phyloP scores from a whole-genome alignment of 2,329 filamentous ascomycete species.

The Apiospora koreana region DNA sequence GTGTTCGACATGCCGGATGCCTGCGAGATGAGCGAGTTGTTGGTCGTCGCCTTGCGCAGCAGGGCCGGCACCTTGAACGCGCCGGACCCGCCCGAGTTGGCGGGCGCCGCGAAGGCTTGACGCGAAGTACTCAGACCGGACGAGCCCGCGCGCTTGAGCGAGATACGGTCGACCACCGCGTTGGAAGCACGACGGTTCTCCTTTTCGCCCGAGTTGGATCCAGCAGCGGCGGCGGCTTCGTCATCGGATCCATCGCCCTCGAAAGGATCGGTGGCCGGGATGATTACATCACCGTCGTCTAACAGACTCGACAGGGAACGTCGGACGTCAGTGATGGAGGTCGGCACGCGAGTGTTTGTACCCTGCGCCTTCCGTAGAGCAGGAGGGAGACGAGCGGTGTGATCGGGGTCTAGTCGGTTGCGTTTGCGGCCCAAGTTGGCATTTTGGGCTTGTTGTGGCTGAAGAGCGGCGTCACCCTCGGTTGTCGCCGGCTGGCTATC shows the following conservation, averaged over 20 bases:
- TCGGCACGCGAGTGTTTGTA: conserved; percentile 62
- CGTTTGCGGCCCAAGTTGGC: conserved; percentile 38
- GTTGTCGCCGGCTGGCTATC: conserved; percentile 50
- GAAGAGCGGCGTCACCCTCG: conserved; percentile 24
- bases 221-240: conserved; percentile 36
- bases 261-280: conserved; percentile 44
- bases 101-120: conserved; percentile 58
- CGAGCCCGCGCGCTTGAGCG: conserved; percentile 60
- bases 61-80: conserved; percentile 71
- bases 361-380: conserved; percentile 62
- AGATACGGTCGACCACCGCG: conserved; percentile 67
- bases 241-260: conserved; percentile 56
- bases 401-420: conserved; percentile 26
- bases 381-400: conserved; percentile 53
- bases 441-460: neutral
- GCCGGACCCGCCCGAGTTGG: conserved; percentile 36
- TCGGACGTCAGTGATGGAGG: conserved; percentile 77
- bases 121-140: conserved; percentile 39
- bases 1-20: conserved; percentile 16
- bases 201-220: conserved; percentile 41
- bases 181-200: conserved; percentile 45
- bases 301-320: conserved; percentile 82
- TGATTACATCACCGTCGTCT: conserved; percentile 37
- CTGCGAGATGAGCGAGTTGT: conserved; percentile 45
- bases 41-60: conserved; percentile 73